Percentiles rank a stretch among this genome's conserved stretches.
These are phyloP conservation scores for Thozetella sp. DNA, from an alignment of 495 filamentous ascomycete genomes.

Conservation along the genomic window DNA sequence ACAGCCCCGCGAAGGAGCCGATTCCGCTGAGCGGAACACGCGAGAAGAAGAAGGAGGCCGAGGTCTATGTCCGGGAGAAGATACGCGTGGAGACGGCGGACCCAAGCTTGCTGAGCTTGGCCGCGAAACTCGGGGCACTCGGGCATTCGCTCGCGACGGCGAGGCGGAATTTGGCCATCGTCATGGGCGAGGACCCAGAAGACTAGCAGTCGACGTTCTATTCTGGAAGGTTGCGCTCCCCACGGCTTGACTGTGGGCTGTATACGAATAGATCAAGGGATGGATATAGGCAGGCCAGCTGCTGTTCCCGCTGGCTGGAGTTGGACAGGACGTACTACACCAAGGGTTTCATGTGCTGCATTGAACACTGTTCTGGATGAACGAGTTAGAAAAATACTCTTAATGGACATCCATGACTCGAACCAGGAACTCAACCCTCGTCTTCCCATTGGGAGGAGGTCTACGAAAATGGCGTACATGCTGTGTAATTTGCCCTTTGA, in stretches of 20 bases:
- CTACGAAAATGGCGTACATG: too few relatives aligned
- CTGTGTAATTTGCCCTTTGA: too few relatives aligned
- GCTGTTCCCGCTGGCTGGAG: conserved; percentile 21
- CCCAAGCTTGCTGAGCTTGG: conserved; percentile 82
- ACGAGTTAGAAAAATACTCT: conserved; percentile 1
- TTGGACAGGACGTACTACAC: conserved; percentile 22
- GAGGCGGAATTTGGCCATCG: conserved; percentile 72
- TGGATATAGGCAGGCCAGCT: not conserved
- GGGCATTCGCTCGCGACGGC: conserved; percentile 71
- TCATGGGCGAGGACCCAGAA: conserved; percentile 67
- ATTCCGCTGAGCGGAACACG: not conserved
- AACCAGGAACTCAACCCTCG: too few relatives aligned
- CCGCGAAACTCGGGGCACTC: conserved; percentile 83
- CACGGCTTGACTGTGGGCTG: not conserved
- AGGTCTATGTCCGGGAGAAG: conserved; percentile 88
- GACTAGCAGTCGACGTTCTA: conserved; percentile 22
- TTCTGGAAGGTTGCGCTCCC: not conserved
- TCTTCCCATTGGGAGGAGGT: too few relatives aligned
- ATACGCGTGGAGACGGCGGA: conserved; percentile 90
- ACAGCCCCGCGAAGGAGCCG: not conserved
- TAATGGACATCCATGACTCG: conserved; percentile 18
- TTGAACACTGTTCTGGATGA: conserved; percentile 11
- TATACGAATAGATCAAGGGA: not conserved
- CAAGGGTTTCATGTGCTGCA: conserved; percentile 23
- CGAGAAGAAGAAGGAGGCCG: conserved; percentile 26